Evolutionary conservation across 192 early-diverging fungal species (phyloP).

Genomic region (Pilobolus umbonatus): DNA sequence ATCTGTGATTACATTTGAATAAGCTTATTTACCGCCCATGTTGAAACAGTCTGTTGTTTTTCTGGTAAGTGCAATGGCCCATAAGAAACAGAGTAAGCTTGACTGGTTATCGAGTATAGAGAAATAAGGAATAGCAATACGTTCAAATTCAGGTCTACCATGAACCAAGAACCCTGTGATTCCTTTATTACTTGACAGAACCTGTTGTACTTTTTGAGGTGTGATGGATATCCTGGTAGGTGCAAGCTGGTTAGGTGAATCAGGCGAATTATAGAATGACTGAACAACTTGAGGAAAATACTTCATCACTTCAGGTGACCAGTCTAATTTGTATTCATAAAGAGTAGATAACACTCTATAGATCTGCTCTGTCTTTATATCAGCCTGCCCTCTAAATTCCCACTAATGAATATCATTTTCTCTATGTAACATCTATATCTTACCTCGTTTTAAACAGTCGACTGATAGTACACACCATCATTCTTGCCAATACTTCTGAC

Average conservation of each 20-base stretch:
- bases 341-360: slow-evolving; percentile 41
- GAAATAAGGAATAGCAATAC: slow-evolving; percentile 48
- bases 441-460: slow-evolving; percentile 48
- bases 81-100: slow-evolving; percentile 62
- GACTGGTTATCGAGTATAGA: slow-evolving; percentile 55
- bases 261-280: slow-evolving; percentile 34
- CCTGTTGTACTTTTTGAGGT: slow-evolving; percentile 14
- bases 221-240: slow-evolving; percentile 8
- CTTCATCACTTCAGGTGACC: slow-evolving; percentile 47
- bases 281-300: slow-evolving; percentile 50
- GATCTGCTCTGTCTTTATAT: slow-evolving; percentile 45
- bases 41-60: slow-evolving; percentile 26
- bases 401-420: background rate
- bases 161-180: slow-evolving; percentile 26
- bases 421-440: background rate
- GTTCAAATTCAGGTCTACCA: slow-evolving; percentile 29
- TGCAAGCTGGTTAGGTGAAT: slow-evolving; percentile 19
- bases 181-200: slow-evolving; percentile 21
- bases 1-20: background rate
- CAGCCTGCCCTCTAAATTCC: slow-evolving; percentile 44
- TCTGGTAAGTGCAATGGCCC: slow-evolving; percentile 48
- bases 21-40: slow-evolving; percentile 23
- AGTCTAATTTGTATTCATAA: slow-evolving; percentile 45
- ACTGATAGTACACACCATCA: slow-evolving; percentile 46
- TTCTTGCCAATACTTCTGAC: slow-evolving; percentile 54